Evolutionary conservation across 495 filamentous ascomycete genomes (phyloP), one percentile per base, ranked within the genome.

Genomic region (Ramalina peruviana): DNA sequence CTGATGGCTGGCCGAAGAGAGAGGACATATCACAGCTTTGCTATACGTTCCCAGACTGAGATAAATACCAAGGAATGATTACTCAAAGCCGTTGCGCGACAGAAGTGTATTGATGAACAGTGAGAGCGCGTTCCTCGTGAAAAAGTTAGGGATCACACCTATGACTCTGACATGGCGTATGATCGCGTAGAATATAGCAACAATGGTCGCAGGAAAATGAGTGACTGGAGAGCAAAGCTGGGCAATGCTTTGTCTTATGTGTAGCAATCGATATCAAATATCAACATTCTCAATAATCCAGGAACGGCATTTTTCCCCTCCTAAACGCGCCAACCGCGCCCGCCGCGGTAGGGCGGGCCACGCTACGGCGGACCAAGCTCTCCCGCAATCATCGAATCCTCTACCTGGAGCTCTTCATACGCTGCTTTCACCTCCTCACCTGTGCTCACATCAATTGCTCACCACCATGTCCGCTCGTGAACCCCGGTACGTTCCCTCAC

Each of bases 391-490:
- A 33, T 20, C 19, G 12, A 25, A 25, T 6, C 23, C n/a, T n/a
- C 39, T 20, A 4, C 36, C 19, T 4, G 12, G 12, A 30, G 25
- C 16, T 9, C 23, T 25, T 7, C 30, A 33, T 33, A 33, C 30
- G 5, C 46, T 39, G 10, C 25, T 41, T 7, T 30, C 20, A 37
- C n/a, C 33, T 15, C 49, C 33, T 36, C 6, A 36, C 46, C 16
- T 52, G 27, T 46, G 11, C 36, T 36, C 23, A 17, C 17, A 51
- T 23, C 40, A 39, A 49, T 12, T 42, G 25, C 19, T 26, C 17
- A 1, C 9, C 16, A 56, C 12, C 0, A 60, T 60, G 56, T 48
- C 58, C 15, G 46, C 52, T 19, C 56, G 58, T 13, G 55, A 60
- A 37, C 57, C 57, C 17, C 43, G 53, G 57, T 60, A 57, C 20